Base-by-base conservation (phyloP, 768 basidiomycete genomes). In the Candolleomyces eurysporus region DNA sequence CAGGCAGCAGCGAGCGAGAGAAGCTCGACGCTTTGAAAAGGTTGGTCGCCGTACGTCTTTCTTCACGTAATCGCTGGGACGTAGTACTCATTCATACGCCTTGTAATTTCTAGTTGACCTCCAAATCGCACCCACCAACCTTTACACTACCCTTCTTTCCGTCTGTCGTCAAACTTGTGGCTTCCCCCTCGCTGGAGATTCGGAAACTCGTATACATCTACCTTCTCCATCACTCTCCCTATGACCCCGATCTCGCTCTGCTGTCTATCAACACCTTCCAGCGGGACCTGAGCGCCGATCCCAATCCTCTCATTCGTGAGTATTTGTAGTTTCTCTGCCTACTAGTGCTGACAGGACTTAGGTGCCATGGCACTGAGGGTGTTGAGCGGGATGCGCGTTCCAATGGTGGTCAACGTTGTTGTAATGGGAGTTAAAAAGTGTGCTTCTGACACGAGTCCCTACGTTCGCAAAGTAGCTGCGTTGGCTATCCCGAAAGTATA, bases 201-300 rank as follows among this genome's bases (percentile, higher is more conserved):
- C 88, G 96, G 61, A 98, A 98, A 76, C 87, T 99, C 57, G 94
- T 98, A 43, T 98, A 98, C 74, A 96, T 98, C 65, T 99, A 96
- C 77, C 88, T 99, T 65, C 79, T 98, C 49, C 89, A 94, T 62
- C 96, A 97, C 74, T 94, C 97, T 54, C 88, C 92, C 46, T 85
- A 88, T 39, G 95, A 97, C 68, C 96, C 97, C 14, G 97, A 98
- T 73, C 87, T 98, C 52, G 92, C 96, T 1, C 76, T 99, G 53
- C 82, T 99, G 32, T 96, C 95, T 3, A 96, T 99, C 79, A 99
- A 99, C 76, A 96, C 96, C 1, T 98, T 98, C 71, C 97, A 99
- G 73, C 94, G 93, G 74, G 97, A 99, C 75, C 80, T 99, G 32
- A 87, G 89, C 4, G 54, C 60, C 5, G 97, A 98, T 68, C 79